Evolutionary conservation across 768 basidiomycete genomes (phyloP).

Genomic region (Russula sp.): DNA sequence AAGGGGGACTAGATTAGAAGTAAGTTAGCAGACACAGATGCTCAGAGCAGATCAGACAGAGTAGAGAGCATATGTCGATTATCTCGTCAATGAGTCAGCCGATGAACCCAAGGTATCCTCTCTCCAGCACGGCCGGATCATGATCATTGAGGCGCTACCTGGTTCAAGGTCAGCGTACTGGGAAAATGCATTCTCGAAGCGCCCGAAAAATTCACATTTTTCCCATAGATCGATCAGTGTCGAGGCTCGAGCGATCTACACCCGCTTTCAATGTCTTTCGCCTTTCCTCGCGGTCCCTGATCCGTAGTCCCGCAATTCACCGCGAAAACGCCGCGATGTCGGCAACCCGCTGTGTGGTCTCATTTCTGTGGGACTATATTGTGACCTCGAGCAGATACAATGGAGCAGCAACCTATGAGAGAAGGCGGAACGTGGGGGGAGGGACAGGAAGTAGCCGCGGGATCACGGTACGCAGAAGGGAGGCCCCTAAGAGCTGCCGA

Average conservation of each 20-base stretch:
- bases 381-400: slow-evolving; percentile 62
- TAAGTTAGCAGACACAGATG: background rate
- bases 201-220: background rate
- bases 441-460: slow-evolving; percentile 44
- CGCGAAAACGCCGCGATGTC: slow-evolving; percentile 50
- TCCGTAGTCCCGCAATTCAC: slow-evolving; percentile 42
- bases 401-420: slow-evolving; percentile 50
- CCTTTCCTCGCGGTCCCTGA: slow-evolving; percentile 28
- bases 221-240: background rate
- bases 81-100: background rate
- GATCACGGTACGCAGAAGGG: slow-evolving; percentile 35
- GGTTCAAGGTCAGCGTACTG: background rate
- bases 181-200: background rate
- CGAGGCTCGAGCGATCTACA: background rate
- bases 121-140: background rate
- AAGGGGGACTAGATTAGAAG: background rate
- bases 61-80: background rate
- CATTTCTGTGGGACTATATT: slow-evolving; percentile 44
- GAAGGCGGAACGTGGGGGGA: slow-evolving; percentile 52
- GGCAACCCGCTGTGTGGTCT: slow-evolving; percentile 29
- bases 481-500: slow-evolving; percentile 40
- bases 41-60: background rate
- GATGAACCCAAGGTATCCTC: background rate
- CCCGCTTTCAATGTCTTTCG: slow-evolving; percentile 8
- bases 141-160: background rate